Percentiles rank a stretch among this genome's conserved stretches.
Evolutionary conservation across 2,329 filamentous ascomycete species (phyloP).

Genomic region (Ramularia endophylla): DNA sequence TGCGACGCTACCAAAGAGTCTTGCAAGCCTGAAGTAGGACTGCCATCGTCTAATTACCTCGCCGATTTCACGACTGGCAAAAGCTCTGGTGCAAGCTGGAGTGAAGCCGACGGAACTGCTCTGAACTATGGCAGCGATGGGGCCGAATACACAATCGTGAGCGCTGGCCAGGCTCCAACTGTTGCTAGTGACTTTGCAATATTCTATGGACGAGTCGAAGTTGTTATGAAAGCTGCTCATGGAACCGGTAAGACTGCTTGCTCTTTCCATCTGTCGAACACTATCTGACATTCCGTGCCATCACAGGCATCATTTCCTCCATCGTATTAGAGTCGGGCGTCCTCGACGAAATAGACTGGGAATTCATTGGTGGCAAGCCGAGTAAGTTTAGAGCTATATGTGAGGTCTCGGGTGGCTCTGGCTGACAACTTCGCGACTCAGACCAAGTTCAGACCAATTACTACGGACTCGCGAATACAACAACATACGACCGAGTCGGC

Average conservation of each 20-base stretch:
- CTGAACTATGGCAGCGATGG: conserved; percentile 58
- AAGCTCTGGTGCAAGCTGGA: conserved; percentile 57
- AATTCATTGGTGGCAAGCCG: conserved; percentile 63
- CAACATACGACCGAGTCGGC: conserved; percentile 63
- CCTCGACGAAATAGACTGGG: conserved; percentile 83
- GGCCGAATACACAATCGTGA: conserved; percentile 64
- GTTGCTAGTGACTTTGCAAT: conserved; percentile 62
- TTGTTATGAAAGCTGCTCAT: conserved; percentile 66
- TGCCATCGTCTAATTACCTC: conserved; percentile 52
- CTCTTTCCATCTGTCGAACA: too few relatives aligned
- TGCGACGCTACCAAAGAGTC: conserved; percentile 71
- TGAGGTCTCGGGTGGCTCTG: too few relatives aligned
- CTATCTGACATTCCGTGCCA: too few relatives aligned
- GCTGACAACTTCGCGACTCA: conserved; percentile 18
- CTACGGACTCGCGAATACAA: conserved; percentile 59
- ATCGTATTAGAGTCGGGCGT: conserved; percentile 79
- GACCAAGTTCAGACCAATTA: conserved; percentile 46
- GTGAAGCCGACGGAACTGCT: conserved; percentile 55
- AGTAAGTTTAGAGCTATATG: too few relatives aligned
- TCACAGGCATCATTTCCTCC: conserved; percentile 65
- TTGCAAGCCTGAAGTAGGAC: conserved; percentile 66
- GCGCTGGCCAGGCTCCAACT: conserved; percentile 65
- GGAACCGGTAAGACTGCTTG: conserved; percentile 39
- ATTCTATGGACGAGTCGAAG: conserved; percentile 72
- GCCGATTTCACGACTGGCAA: conserved; percentile 44